Evolutionary conservation across 202 grass and related monocot genomes (phyloP).

Genomic region (Musa balbisiana): DNA sequence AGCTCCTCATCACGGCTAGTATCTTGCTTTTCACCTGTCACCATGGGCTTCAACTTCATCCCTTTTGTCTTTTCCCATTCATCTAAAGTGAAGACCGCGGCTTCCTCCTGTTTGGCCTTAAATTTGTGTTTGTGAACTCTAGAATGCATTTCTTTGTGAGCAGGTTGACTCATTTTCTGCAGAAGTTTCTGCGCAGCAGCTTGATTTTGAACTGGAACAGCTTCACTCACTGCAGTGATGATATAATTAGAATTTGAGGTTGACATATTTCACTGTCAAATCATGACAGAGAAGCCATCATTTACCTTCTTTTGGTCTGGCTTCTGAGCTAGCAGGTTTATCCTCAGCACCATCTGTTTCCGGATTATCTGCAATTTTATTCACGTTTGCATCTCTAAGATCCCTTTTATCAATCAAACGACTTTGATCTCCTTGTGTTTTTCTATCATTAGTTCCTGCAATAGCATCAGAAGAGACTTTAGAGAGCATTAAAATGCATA

Average conservation of each 20-base stretch:
- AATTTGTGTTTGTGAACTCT: constrained; percentile 51
- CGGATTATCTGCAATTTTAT: constrained; percentile 23
- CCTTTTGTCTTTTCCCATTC: constrained; percentile 91
- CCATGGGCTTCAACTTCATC: constrained; percentile 8
- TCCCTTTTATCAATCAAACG: constrained; percentile 16
- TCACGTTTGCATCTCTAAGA: constrained; percentile 27
- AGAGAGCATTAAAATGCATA: no score
- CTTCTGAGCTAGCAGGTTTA: constrained; percentile 41
- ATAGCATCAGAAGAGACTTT: neutral
- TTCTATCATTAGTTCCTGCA: constrained; percentile 39
- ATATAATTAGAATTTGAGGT: neutral
- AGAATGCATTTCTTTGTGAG: constrained; percentile 35
- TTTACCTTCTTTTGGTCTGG: constrained; percentile 83
- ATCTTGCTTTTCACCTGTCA: constrained; percentile 40
- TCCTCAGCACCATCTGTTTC: constrained; percentile 38
- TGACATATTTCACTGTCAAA: neutral
- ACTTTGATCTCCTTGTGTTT: constrained; percentile 28
- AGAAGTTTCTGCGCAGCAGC: constrained; percentile 83
- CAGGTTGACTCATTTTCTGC: constrained; percentile 64
- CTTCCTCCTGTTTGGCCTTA: constrained; percentile 59
- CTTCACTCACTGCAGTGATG: constrained; percentile 56
- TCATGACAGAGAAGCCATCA: neutral
- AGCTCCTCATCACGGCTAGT: constrained; percentile 70
- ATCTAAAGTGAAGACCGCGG: constrained; percentile 74
- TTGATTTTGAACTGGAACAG: constrained; percentile 93